Evolutionary conservation across 1,284 basidiomycete species (phyloP).

Genomic region (Ustilago curta): DNA sequence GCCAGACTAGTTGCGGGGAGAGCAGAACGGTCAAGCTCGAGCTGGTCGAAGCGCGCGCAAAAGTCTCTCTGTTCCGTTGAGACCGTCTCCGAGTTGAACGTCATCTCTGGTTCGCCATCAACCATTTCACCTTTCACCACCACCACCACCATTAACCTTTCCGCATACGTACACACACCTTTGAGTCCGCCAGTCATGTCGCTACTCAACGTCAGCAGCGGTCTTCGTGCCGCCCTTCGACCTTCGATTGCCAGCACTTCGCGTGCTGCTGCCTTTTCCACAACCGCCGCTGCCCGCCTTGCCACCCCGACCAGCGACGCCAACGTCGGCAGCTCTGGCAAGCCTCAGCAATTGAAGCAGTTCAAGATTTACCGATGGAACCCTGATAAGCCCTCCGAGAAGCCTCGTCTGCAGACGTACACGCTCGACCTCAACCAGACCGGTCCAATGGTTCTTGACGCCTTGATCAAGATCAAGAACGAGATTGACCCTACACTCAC

Average conservation of each 20-base stretch:
- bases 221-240: slow-evolving; percentile 42
- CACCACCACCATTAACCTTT: background rate
- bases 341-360: slow-evolving; percentile 63
- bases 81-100: background rate
- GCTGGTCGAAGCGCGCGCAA: slow-evolving; percentile 11
- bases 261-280: slow-evolving; percentile 55
- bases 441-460: slow-evolving; percentile 94
- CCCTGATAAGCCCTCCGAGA: slow-evolving; percentile 91
- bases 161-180: background rate
- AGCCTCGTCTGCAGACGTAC: slow-evolving; percentile 92
- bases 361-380: slow-evolving; percentile 73
- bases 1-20: background rate
- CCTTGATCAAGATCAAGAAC: slow-evolving; percentile 98
- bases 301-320: slow-evolving; percentile 63
- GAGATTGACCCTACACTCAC: slow-evolving; percentile 95
- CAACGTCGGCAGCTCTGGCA: slow-evolving; percentile 36
- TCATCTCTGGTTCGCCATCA: background rate
- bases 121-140: background rate
- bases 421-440: slow-evolving; percentile 92
- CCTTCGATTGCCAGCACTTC: slow-evolving; percentile 38
- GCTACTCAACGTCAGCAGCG: slow-evolving; percentile 43
- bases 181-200: slow-evolving; percentile 26
- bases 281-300: slow-evolving; percentile 55
- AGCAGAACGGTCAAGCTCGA: background rate
- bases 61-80: background rate